Base-by-base conservation (phyloP, 2,329 filamentous ascomycete species). In the Nectriaceae sp. region DNA sequence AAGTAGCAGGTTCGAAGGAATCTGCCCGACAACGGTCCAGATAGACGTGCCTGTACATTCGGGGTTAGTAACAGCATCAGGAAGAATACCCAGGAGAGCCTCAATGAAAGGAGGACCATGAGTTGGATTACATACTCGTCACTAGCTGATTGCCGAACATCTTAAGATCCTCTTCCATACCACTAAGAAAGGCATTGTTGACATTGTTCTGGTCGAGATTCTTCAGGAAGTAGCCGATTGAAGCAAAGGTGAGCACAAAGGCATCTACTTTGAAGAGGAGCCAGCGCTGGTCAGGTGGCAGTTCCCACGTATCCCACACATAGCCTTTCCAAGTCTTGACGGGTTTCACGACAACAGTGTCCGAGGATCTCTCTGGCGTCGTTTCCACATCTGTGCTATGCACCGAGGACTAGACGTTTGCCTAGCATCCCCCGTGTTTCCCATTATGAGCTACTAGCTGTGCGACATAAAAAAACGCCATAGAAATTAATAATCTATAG, bases 181-280 rank as follows among this genome's bases (percentile, higher is more conserved):
- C 56, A 36, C 33, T 36, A 0, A 60, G 39, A 13, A 47, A 60
- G 0, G 71, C 71, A 59, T 75, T 75, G 21, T 67, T 70, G 40
- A 75, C 55, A 38, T 74, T 74, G 5, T 63, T 65, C 24, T 71
- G 68, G 38, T 75, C 72, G 1, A 75, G 58, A 4, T 66, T 64
- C 40, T 67, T 68, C 19, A 67, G 52, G n/a, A 68, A 66, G 37
- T 66, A 67, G 1, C 65, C 64, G 5, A 68, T 53, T 3, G 64
- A 68, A 2, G 65, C 63, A 54, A 70, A 66, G 0, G 67, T 70
- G 26, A 70, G 54, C 8, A 70, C 56, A 31, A 66, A 67, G 4
- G 65, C 65, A 13, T 70, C 67, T 2, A 68, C 48, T 40, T 70
- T 70, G 59, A 67, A 66, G 5, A 70, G 53, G 15, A 70, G 51